Percentiles rank a stretch among this genome's conserved stretches.
Conservation (phyloP, 257 asterid species). For the Penstemon newberryi region DNA sequence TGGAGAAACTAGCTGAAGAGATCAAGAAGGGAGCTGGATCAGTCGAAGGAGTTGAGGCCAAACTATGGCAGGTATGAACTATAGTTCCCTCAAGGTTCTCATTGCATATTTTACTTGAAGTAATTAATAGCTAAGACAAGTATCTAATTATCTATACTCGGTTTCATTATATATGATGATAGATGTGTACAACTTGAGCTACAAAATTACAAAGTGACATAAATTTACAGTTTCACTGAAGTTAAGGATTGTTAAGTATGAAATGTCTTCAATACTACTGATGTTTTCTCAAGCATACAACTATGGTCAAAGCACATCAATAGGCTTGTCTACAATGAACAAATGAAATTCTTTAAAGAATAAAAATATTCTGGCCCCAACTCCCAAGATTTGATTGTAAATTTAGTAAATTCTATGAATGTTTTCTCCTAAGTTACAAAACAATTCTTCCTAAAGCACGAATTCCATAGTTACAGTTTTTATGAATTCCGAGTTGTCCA, state of each 20-base stretch:
- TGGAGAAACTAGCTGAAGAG: slow-evolving; percentile 78
- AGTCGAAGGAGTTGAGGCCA: slow-evolving; percentile 81
- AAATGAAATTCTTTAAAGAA: too few relatives aligned
- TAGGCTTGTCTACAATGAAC: not conserved
- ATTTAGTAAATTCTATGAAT: too few relatives aligned
- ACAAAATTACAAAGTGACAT: not conserved
- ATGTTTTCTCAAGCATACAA: not conserved
- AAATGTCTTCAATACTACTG: not conserved
- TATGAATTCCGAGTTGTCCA: too few relatives aligned
- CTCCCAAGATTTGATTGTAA: too few relatives aligned
- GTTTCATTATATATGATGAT: not conserved
- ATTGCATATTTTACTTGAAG: not conserved
- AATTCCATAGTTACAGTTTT: too few relatives aligned
- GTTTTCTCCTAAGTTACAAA: too few relatives aligned
- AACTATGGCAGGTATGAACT: slow-evolving; percentile 65
- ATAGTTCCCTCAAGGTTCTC: slow-evolving; percentile 9
- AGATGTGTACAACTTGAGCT: not conserved
- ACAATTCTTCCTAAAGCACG: too few relatives aligned
- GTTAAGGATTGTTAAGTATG: not conserved
- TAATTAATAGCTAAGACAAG: not conserved
- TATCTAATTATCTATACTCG: not conserved
- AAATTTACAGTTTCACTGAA: not conserved
- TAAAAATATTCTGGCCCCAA: too few relatives aligned
- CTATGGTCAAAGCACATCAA: not conserved
- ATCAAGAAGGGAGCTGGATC: slow-evolving; percentile 71